Base-by-base conservation (phyloP, 805 yeast genomes). In the Jamesozyma rosinii region DNA sequence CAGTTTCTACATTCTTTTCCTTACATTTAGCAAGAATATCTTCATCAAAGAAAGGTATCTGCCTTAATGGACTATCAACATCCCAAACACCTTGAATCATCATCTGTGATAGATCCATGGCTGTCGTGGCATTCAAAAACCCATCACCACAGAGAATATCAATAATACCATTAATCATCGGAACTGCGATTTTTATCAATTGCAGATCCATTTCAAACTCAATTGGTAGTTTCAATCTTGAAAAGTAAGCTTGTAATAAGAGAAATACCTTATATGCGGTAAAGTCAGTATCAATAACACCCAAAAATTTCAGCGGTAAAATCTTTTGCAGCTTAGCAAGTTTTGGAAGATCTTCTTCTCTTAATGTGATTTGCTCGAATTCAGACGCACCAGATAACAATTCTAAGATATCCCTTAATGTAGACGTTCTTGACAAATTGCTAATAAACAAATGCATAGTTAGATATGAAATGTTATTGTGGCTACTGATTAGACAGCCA, bases 21-120 rank as follows among this genome's bases (percentile, higher is more conserved):
- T 64, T 53, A 55, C 92, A 82, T 38, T 82, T 68, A 18, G 65
- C 62, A 33, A 86, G 58, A 13, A 79, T 70, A 8, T 39, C 29
- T 4, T 54, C 54, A 37, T 68, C 67, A 42, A 88, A 76, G 52
- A 67, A 73, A 1, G 98, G 98, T 30, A 90, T 69, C 62, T 90
- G 98, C 52, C 75, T 76, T 54, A 90, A 70, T 1, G 92, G 81
- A 39, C 76, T 75, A 44, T 84, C 95, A 6, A 77, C 69, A 50
- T 78, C 84, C 95, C 95, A 87, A 21, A 84, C 67, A 0, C 83
- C 94, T 59, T 90, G 97, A 1, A 82, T 76, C 5, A 86, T 64
- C 94, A 87, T 84, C 58, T 92, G 98, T 1, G 83, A 74, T 41
- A 88, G 58, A 57, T 92, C 97, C 84, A 92, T 84, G 0, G 86